Evolutionary conservation across 2,329 filamentous ascomycete species (phyloP).

Genomic region (Cryphonectria nitschkei): DNA sequence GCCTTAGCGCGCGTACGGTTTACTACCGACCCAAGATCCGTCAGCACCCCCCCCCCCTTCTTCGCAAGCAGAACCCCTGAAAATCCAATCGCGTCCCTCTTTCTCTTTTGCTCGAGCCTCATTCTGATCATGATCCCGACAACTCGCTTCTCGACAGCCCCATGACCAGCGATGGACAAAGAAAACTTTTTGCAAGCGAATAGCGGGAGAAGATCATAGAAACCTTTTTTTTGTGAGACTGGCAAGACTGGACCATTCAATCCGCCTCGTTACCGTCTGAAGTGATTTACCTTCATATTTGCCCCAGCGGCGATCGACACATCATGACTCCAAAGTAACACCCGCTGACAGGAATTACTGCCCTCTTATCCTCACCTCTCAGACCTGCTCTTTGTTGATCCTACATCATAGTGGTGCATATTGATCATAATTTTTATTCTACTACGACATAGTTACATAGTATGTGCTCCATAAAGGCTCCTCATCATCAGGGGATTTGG

Average conservation of each 20-base stretch:
- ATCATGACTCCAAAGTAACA: not conserved
- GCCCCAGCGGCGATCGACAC: not conserved
- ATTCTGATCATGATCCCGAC: not conserved
- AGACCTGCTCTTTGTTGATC: not conserved
- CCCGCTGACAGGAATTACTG: not conserved
- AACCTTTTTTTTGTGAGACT: not conserved
- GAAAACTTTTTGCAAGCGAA: not conserved
- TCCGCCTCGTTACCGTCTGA: not conserved
- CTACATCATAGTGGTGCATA: not conserved
- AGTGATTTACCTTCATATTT: not conserved
- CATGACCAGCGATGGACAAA: not conserved
- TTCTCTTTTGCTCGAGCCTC: not conserved
- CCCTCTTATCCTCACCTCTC: not conserved
- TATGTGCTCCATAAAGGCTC: not conserved
- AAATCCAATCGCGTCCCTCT: not conserved
- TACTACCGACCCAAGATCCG: not conserved
- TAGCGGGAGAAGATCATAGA: slow-evolving; percentile 1
- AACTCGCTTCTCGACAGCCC: not conserved
- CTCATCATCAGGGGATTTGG: not conserved
- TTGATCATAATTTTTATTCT: not conserved
- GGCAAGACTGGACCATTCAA: not conserved
- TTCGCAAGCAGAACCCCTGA: not conserved
- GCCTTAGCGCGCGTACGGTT: not conserved
- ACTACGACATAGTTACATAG: not conserved
- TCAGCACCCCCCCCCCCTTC: not conserved